These are phyloP conservation scores for Salix purpurea DNA, from an alignment of 345 rosid species.

Conservation along the genomic window DNA sequence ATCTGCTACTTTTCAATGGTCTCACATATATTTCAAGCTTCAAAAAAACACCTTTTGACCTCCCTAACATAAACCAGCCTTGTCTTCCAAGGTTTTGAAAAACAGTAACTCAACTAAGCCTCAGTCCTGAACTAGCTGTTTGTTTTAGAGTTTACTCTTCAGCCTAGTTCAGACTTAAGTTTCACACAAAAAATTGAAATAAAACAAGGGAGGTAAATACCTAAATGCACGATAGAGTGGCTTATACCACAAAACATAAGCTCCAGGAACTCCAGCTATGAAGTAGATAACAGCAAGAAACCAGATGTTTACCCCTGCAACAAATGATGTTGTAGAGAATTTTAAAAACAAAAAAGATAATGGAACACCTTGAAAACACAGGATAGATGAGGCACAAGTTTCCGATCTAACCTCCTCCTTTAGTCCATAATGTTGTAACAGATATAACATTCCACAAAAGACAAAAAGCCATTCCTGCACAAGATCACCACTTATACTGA, in stretches of 20 bases:
- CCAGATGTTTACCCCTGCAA: slow-evolving; percentile 85
- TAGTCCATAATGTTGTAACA: slow-evolving; percentile 80
- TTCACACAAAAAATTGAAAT: background rate
- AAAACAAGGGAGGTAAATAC: slow-evolving; percentile 25
- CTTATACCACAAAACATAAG: slow-evolving; percentile 57
- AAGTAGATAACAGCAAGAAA: slow-evolving; percentile 89
- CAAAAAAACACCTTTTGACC: background rate
- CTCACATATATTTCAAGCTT: background rate
- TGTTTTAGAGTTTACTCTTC: background rate
- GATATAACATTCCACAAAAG: slow-evolving; percentile 85
- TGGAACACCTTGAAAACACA: background rate
- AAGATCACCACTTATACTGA: slow-evolving; percentile 5
- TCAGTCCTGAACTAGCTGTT: background rate
- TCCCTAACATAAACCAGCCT: background rate
- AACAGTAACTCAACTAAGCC: background rate
- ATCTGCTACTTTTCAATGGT: background rate
- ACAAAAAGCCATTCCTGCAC: slow-evolving; percentile 74
- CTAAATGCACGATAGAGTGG: slow-evolving; percentile 93
- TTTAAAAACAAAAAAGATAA: background rate
- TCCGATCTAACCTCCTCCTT: slow-evolving; percentile 59
- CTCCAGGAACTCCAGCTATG: slow-evolving; percentile 81
- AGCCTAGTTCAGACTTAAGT: background rate
- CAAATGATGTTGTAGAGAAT: background rate
- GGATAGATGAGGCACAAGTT: background rate
- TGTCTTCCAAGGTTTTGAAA: background rate